Percentiles rank a stretch among this genome's conserved stretches.
Evolutionary conservation across 1,284 basidiomycete genomes (phyloP).

Genomic region (Marasmius sp.): DNA sequence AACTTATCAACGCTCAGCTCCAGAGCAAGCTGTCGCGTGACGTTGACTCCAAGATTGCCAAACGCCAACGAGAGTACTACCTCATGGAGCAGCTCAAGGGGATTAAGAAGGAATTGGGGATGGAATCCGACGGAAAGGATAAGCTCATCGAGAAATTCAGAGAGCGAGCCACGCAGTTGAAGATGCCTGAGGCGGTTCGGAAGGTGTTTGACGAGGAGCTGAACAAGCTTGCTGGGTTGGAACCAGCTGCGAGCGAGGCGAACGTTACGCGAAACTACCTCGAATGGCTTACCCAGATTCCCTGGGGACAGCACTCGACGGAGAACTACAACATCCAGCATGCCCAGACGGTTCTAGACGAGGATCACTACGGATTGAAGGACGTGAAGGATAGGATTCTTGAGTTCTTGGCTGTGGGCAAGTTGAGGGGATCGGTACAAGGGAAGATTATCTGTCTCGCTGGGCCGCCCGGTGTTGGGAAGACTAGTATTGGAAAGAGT

Average conservation of each 20-base stretch:
- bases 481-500: constrained; percentile 94
- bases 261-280: constrained; percentile 97
- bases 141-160: constrained; percentile 96
- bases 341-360: constrained; percentile 86
- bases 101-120: constrained; percentile 98
- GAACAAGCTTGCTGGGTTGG: constrained; percentile 88
- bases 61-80: constrained; percentile 96
- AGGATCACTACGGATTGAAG: constrained; percentile 95
- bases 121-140: constrained; percentile 98
- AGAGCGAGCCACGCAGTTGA: constrained; percentile 82
- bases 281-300: constrained; percentile 96
- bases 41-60: constrained; percentile 96
- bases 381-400: constrained; percentile 98
- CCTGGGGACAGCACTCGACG: constrained; percentile 93
- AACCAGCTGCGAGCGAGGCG: constrained; percentile 91
- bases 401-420: constrained; percentile 97
- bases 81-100: constrained; percentile 98
- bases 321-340: constrained; percentile 93
- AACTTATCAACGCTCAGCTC: constrained; percentile 95
- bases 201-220: constrained; percentile 98
- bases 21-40: constrained; percentile 95
- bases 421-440: constrained; percentile 92
- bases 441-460: constrained; percentile 98
- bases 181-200: constrained; percentile 91
- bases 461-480: constrained; percentile 96